These are phyloP conservation scores for Yarrowia osloensis DNA, from an alignment of 805 yeast species.

Conservation along the genomic window DNA sequence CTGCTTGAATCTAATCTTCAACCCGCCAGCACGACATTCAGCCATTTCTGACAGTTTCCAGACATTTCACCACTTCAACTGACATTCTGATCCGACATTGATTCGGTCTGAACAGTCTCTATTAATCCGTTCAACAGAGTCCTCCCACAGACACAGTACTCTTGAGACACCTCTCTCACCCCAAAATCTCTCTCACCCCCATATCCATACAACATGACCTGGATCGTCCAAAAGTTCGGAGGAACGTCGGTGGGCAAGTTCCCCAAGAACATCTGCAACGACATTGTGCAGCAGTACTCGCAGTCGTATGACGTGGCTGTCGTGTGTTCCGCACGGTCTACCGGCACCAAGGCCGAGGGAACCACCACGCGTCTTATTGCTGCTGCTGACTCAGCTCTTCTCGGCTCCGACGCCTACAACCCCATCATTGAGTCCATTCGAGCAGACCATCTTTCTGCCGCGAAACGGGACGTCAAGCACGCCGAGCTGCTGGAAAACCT, in stretches of 20 bases:
- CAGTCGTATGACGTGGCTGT: slow-evolving; percentile 71
- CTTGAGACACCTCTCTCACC: background rate
- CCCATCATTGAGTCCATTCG: slow-evolving; percentile 65
- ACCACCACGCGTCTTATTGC: slow-evolving; percentile 83
- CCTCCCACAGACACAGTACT: too few relatives aligned
- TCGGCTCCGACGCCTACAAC: slow-evolving; percentile 45
- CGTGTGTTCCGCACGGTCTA: slow-evolving; percentile 93
- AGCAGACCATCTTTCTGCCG: slow-evolving; percentile 77
- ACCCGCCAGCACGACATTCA: too few relatives aligned
- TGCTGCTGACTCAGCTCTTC: slow-evolving; percentile 67
- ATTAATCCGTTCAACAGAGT: too few relatives aligned
- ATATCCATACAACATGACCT: slow-evolving; percentile 38
- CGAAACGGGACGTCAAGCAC: slow-evolving; percentile 54
- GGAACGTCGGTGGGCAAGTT: slow-evolving; percentile 98
- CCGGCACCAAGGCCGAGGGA: slow-evolving; percentile 89
- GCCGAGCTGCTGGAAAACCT: slow-evolving; percentile 54
- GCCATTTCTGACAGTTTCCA: too few relatives aligned
- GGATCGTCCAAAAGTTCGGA: slow-evolving; percentile 93
- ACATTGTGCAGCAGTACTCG: slow-evolving; percentile 67
- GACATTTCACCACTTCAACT: too few relatives aligned
- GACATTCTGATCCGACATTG: background rate
- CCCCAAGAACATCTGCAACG: slow-evolving; percentile 79
- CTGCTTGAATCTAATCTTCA: too few relatives aligned
- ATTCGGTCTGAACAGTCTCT: too few relatives aligned
- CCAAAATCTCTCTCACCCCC: background rate